Evolutionary conservation across 2,329 filamentous ascomycete species (phyloP).

Genomic region (Thermoascus crustaceus): DNA sequence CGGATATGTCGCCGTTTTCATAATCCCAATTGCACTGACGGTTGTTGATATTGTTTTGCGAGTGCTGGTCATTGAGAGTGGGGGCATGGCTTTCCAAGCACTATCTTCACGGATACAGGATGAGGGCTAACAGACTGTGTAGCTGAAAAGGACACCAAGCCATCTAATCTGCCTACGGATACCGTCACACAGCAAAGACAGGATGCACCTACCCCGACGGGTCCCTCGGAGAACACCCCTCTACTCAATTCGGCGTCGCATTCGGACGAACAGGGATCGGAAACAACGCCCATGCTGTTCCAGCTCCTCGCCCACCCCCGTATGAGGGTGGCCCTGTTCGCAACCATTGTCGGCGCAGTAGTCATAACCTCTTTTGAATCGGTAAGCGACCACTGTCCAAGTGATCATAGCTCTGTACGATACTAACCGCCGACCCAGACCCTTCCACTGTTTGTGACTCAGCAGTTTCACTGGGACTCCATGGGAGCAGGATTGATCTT

Average conservation of each 20-base stretch:
- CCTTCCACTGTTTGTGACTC: slow-evolving; percentile 43
- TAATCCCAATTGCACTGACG: not conserved
- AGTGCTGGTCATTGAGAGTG: not conserved
- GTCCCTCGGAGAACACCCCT: too few species aligned
- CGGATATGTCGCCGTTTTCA: not conserved
- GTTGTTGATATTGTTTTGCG: not conserved
- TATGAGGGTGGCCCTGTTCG: slow-evolving; percentile 25
- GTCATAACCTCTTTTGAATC: slow-evolving; percentile 47
- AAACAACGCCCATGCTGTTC: not conserved
- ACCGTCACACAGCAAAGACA: not conserved
- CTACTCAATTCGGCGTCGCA: too few species aligned
- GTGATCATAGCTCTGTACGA: too few species aligned
- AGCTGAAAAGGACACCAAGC: not conserved
- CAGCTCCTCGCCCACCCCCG: not conserved
- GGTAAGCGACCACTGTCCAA: too few species aligned
- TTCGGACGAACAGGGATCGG: too few species aligned
- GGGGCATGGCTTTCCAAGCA: too few species aligned
- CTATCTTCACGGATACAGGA: too few species aligned
- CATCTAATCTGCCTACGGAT: not conserved
- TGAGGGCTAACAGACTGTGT: too few species aligned
- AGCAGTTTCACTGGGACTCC: slow-evolving; percentile 45
- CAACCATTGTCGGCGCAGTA: slow-evolving; percentile 36
- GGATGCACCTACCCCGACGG: too few species aligned
- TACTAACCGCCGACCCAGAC: too few species aligned
- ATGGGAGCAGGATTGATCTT: slow-evolving; percentile 48